Evolutionary conservation across 108 stramenopile species (phyloP).

Genomic region (Epipyxis sp.): DNA sequence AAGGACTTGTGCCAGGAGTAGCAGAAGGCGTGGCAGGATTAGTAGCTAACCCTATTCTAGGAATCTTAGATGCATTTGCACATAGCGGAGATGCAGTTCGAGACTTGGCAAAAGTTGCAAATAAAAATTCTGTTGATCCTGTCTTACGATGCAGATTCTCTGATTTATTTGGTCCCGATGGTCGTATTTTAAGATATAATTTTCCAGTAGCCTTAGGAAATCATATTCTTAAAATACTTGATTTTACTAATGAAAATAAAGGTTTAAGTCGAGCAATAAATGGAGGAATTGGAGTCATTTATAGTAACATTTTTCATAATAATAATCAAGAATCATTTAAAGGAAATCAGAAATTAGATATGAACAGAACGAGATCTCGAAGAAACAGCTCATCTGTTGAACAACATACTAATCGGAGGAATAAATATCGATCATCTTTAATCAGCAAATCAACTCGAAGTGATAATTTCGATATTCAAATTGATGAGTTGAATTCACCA

Average conservation of each 20-base stretch:
- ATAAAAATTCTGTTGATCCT: neutral
- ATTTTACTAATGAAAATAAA: neutral
- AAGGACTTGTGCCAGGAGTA: neutral
- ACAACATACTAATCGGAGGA: no score
- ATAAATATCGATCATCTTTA: no score
- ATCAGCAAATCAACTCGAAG: no score
- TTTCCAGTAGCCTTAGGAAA: neutral
- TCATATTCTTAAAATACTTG: neutral
- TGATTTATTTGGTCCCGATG: slow-evolving; percentile 24
- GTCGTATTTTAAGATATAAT: neutral
- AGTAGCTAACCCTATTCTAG: neutral
- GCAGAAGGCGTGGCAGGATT: neutral
- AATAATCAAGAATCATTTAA: neutral
- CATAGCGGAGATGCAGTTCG: neutral
- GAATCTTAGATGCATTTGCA: neutral
- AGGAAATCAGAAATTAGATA: neutral
- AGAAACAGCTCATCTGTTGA: neutral
- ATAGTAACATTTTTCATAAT: neutral
- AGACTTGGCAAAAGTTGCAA: neutral
- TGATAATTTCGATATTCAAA: no score
- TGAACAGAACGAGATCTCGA: neutral
- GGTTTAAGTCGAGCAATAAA: neutral
- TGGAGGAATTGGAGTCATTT: neutral
- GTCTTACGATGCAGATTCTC: neutral
- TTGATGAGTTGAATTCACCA: no score